Base-by-base conservation (phyloP, 371 early-diverging fungal genomes). In the Cokeromyces recurvatus region DNA sequence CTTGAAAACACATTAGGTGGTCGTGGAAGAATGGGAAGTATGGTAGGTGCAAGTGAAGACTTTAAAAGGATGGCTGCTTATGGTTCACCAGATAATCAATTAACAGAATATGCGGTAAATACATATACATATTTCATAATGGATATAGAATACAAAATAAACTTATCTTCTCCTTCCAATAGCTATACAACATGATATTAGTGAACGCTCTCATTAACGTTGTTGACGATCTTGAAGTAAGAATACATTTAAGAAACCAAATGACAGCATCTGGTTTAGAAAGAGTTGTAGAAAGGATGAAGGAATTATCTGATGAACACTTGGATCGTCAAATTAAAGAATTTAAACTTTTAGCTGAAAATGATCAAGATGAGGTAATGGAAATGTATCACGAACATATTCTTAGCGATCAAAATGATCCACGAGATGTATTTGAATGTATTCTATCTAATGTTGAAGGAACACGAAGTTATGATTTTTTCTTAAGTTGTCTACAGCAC, bases 181-280 rank as follows among this genome's bases (percentile, higher is more conserved):
- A 73, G 74, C 64, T 91, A 24, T 85, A 86, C 41, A 89, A 86
- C 54, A 77, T 92, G 65, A 82, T 92, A 20, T 66, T 92, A 39
- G 81, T 91, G 50, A 92, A 92, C 55, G 87, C 89, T 0, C 69
- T 92, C 8, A 78, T 92, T n/a, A 84, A 81, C 38, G 84, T 88
- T 0, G 85, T 86, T 1, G 88, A 89, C 24, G 87, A 91, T 51
- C 71, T 85, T 12, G 89, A 90, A 45, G 58, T 83, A 38, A 77
- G 92, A 44, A 79, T 86, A 35, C 86, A 92, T 51, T 60, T 89
- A 29, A 64, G 92, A 41, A 87, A 86, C 48, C 88, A 90, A 58
- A 64, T 92, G 65, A 80, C 82, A 12, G 81, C 81, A 0, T 86
- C 86, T 32, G 90, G 90, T 0, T 56, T 92, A 43, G 74, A 79